phyloP scores from a whole-genome alignment of 768 basidiomycete genomes.

The Mycena albidolilacea region DNA sequence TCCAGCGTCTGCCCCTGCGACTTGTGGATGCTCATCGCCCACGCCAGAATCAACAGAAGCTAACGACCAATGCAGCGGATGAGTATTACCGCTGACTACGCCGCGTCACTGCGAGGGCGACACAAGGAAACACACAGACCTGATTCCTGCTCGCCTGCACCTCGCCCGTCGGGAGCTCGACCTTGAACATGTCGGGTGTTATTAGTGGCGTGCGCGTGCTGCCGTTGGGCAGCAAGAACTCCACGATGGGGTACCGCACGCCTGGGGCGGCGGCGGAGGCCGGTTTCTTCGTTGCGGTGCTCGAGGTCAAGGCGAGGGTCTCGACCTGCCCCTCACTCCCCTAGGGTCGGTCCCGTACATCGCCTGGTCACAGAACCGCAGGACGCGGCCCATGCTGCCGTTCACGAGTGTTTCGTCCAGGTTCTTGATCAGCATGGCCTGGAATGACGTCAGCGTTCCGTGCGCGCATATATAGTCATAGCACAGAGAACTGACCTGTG shows the following conservation, averaged over 20 bases:
- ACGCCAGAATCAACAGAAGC: slow-evolving; percentile 91
- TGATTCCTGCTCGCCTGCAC: slow-evolving; percentile 85
- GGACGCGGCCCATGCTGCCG: slow-evolving; percentile 90
- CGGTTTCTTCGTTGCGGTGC: no score
- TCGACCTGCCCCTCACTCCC: slow-evolving; percentile 38
- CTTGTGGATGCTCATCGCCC: slow-evolving; percentile 99
- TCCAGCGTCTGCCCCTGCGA: slow-evolving; percentile 97
- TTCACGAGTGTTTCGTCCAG: slow-evolving; percentile 93
- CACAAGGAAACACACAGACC: slow-evolving; percentile 58
- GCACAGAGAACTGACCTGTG: slow-evolving; percentile 70
- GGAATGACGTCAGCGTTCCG: slow-evolving; percentile 47
- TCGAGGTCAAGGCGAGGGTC: no score
- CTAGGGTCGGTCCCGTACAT: slow-evolving; percentile 57
- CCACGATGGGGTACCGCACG: slow-evolving; percentile 77
- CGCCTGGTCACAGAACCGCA: slow-evolving; percentile 76
- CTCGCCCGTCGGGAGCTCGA: slow-evolving; percentile 90
- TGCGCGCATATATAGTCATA: slow-evolving; percentile 64
- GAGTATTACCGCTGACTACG: no score
- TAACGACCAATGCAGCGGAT: slow-evolving; percentile 44
- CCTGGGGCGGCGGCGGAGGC: background rate
- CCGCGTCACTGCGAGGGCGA: no score
- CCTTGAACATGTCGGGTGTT: slow-evolving; percentile 84
- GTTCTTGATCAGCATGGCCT: slow-evolving; percentile 97
- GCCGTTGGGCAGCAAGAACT: slow-evolving; percentile 77
- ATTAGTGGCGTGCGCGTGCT: slow-evolving; percentile 69